Evolutionary conservation across 345 rosid species (phyloP).

Genomic region (Hirschfeldia incana): DNA sequence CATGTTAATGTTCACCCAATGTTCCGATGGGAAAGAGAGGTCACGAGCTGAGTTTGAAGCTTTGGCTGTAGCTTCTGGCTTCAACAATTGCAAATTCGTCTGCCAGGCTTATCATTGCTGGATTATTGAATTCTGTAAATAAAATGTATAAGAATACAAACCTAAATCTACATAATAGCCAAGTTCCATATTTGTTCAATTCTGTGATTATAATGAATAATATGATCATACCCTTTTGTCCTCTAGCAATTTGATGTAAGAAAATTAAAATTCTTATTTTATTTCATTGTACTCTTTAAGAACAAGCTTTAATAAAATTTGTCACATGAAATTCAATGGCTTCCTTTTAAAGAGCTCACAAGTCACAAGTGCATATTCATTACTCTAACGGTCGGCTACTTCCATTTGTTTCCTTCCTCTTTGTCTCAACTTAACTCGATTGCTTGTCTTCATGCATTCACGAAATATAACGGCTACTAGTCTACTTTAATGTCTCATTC

Average conservation of each 20-base stretch:
- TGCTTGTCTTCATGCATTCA: slow-evolving; percentile 7
- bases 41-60: slow-evolving; percentile 46
- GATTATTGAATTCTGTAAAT: slow-evolving; percentile 30
- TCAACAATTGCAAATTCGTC: slow-evolving; percentile 31
- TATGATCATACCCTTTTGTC: neutral
- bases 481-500: slow-evolving; percentile 19
- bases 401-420: slow-evolving; percentile 6
- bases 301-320: neutral
- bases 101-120: slow-evolving; percentile 29
- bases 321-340: slow-evolving; percentile 4
- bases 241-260: neutral
- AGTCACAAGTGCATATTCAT: slow-evolving; percentile 22
- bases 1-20: slow-evolving; percentile 49
- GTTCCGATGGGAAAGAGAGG: slow-evolving; percentile 51
- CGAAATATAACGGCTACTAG: slow-evolving; percentile 29
- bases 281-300: neutral
- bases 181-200: neutral
- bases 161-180: neutral
- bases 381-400: slow-evolving; percentile 22
- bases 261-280: neutral
- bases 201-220: neutral
- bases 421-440: neutral
- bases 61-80: slow-evolving; percentile 46
- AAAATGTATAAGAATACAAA: neutral
- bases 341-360: neutral